phyloP scores from a whole-genome alignment of 352 stramenopile species.

The Pythium rishiriense region DNA sequence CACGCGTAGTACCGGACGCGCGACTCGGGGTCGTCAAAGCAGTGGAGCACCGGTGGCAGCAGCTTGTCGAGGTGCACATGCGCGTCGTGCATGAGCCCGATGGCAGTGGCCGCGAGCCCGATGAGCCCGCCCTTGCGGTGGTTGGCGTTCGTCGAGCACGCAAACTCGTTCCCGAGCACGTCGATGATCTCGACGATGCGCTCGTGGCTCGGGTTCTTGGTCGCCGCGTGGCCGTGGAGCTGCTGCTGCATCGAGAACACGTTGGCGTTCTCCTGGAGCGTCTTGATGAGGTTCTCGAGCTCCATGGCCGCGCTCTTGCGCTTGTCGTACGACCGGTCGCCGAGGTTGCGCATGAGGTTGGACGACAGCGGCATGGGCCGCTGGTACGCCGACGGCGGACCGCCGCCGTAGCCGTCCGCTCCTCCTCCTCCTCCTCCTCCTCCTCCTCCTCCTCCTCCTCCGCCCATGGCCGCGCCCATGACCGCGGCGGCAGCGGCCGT shows the following conservation, averaged over 20 bases:
- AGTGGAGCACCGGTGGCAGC: constrained; percentile 97
- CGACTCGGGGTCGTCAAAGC: constrained; percentile 98
- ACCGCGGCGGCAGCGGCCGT: constrained; percentile 50
- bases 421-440: neutral
- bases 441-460: constrained; percentile 17
- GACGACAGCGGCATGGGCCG: constrained; percentile 74
- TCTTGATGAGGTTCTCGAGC: constrained; percentile 98
- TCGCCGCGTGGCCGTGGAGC: constrained; percentile 31
- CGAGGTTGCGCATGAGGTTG: constrained; percentile 89
- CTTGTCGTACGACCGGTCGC: constrained; percentile 99
- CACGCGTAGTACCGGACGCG: constrained; percentile 99
- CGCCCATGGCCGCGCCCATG: constrained; percentile 55
- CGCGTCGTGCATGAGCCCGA: constrained; percentile 95
- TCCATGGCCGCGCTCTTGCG: constrained; percentile 98
- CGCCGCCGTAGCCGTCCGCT: constrained; percentile 23
- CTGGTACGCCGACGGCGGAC: constrained; percentile 34
- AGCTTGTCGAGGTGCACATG: constrained; percentile 93
- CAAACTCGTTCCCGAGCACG: constrained; percentile 97
- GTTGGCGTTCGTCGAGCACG: constrained; percentile 97
- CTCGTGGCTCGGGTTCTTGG: constrained; percentile 58
- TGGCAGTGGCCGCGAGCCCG: constrained; percentile 96
- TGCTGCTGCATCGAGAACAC: constrained; percentile 67
- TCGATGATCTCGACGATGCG: constrained; percentile 95
- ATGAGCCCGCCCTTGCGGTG: constrained; percentile 99
- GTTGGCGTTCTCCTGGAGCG: constrained; percentile 93